phyloP scores from a whole-genome alignment of 2,329 filamentous ascomycete species.

The Beauveria sp. region DNA sequence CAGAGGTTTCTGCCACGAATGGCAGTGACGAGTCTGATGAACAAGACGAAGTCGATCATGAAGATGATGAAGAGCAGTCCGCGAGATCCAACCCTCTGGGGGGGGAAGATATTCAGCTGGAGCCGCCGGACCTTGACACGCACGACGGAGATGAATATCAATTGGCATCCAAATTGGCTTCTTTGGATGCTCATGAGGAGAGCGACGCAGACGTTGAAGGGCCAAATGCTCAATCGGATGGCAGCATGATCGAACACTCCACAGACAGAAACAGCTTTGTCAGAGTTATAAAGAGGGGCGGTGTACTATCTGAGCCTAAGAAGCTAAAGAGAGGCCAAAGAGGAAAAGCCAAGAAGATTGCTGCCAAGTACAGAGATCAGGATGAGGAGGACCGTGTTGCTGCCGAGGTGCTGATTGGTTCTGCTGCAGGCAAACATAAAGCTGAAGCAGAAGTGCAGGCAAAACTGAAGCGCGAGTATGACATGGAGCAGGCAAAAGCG shows the following conservation, averaged over 20 bases:
- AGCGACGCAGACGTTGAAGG: neutral
- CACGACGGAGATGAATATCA: neutral
- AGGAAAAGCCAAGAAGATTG: conserved; percentile 78
- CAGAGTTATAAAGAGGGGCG: neutral
- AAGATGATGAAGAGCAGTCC: conserved; percentile 16
- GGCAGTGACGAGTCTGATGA: neutral
- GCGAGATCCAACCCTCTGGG: conserved; percentile 11
- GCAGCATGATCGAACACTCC: conserved; percentile 15
- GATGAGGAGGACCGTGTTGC: conserved; percentile 86
- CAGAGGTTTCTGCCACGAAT: neutral
- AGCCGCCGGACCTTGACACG: neutral
- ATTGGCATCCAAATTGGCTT: neutral
- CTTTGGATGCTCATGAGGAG: neutral
- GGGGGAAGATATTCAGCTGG: neutral
- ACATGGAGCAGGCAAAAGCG: conserved; percentile 62
- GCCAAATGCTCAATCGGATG: conserved; percentile 8
- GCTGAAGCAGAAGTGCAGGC: conserved; percentile 60
- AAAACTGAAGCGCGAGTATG: conserved; percentile 62
- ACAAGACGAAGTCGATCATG: conserved; percentile 12
- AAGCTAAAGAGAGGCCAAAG: conserved; percentile 63
- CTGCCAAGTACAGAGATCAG: conserved; percentile 84
- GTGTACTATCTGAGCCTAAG: conserved; percentile 30
- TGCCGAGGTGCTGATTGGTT: conserved; percentile 81
- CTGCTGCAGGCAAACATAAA: conserved; percentile 57
- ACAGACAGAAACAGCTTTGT: conserved; percentile 1